These are phyloP conservation scores for Vigna hirtella DNA, from an alignment of 306 rosid genomes.

Conservation along the genomic window DNA sequence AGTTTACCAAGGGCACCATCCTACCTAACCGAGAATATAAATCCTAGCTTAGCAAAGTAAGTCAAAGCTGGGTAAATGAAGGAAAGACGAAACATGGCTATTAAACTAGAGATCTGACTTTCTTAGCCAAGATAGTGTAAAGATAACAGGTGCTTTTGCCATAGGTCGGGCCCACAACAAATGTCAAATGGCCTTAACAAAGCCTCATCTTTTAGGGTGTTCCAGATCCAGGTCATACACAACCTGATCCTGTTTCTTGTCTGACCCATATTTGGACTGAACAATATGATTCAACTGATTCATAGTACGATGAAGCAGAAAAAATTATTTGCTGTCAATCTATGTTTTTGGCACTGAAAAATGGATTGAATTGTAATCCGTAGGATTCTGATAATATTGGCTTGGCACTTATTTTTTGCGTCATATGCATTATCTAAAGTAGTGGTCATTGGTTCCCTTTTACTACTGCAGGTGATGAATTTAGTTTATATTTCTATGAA, in stretches of 20 bases:
- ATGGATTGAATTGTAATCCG: neutral
- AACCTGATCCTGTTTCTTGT: neutral
- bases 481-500: conserved; percentile 23
- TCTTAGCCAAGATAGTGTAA: no score
- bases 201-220: neutral
- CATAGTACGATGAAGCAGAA: neutral
- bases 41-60: no score
- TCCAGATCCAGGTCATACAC: neutral
- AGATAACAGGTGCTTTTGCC: no score
- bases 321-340: neutral
- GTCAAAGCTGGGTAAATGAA: no score
- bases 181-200: no score
- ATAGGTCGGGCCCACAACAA: no score
- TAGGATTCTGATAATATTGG: neutral
- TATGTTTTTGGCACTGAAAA: neutral
- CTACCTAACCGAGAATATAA: no score
- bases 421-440: neutral
- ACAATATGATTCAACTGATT: neutral
- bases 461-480: conserved; percentile 6
- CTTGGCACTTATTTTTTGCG: conserved; percentile 15
- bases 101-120: no score
- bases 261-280: neutral
- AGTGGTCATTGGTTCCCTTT: neutral
- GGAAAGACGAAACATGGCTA: no score
- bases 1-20: no score